These are phyloP conservation scores for Suillus luteus DNA, from an alignment of 768 basidiomycete genomes.

Conservation along the genomic window DNA sequence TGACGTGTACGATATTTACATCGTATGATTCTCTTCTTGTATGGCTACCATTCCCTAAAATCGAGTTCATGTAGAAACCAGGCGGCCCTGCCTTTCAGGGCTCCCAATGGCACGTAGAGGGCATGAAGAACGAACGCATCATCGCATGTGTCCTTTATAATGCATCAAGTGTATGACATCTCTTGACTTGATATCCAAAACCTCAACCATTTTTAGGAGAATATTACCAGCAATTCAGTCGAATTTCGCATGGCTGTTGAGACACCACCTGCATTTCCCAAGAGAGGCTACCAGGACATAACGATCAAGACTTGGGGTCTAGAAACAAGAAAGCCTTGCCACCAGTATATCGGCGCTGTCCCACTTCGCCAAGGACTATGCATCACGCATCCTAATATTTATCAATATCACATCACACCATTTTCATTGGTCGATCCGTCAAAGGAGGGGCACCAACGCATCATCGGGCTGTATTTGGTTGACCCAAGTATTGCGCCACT, in stretches of 20 bases:
- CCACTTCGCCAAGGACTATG: constrained; percentile 39
- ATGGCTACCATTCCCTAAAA: background rate
- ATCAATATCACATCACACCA: constrained; percentile 46
- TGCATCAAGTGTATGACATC: constrained; percentile 38
- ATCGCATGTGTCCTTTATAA: constrained; percentile 49
- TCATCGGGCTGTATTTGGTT: constrained; percentile 50
- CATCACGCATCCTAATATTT: constrained; percentile 58
- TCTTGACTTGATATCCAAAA: background rate
- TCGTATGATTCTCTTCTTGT: constrained; percentile 36
- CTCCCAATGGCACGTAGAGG: constrained; percentile 51
- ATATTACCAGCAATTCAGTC: constrained; percentile 38
- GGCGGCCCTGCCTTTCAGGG: constrained; percentile 36
- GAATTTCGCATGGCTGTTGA: constrained; percentile 56
- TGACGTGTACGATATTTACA: constrained; percentile 40
- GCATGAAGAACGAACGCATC: constrained; percentile 54
- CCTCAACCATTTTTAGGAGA: constrained; percentile 38
- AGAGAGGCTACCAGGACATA: constrained; percentile 45
- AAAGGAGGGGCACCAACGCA: constrained; percentile 44
- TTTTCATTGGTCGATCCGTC: constrained; percentile 43
- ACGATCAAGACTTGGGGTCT: constrained; percentile 54
- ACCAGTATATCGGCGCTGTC: constrained; percentile 49
- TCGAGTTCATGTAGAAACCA: constrained; percentile 31
- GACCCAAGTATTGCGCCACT: constrained; percentile 46
- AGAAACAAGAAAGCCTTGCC: constrained; percentile 45
- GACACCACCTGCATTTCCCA: constrained; percentile 37